Base-by-base conservation (phyloP, 495 filamentous ascomycete genomes). In the Umbilicaria muhlenbergii region DNA sequence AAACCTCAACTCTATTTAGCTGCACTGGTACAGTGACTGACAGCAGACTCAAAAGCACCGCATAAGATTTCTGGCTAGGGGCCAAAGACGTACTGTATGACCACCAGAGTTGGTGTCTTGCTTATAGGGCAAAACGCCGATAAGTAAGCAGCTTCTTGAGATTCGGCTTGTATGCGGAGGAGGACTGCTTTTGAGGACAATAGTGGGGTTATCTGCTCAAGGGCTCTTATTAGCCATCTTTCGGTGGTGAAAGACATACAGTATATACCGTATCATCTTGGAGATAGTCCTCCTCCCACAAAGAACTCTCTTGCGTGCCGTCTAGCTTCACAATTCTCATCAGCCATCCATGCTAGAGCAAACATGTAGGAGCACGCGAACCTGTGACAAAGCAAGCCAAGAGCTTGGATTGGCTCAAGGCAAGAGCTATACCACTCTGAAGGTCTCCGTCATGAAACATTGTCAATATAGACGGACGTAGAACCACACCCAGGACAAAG, bases 381-480 rank as follows among this genome's bases (percentile, higher is more conserved):
- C 78, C 76, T 64, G 64, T 57, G 32, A 83, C 70, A 61, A 88
- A 84, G 56, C 82, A 86, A 37, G 71, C 70, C 5, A 88, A 75
- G 11, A 71, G 59, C 50, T 80, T 80, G 19, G 58, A 53, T 54
- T 84, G 64, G 39, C 73, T 71, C 11, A 95, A 62, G 15, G 91
- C 86, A 17, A 71, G 59, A 6, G 70, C 64, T 51, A 96, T 89
- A 38, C 84, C 89, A 41, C 77, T 75, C 52, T 89, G 78, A 6
- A 94, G 61, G 46, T 71, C 74, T 16, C 88, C 89, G 39, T 78
- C 44, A 53, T 80, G 91, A 61, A 95, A 96, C 70, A 89, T 81
- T 5, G 34, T 65, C 50, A 24, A 8, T 4, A 28, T 10, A 28
- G 24, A n/a, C 12, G 36, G 24, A 6, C 1, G 24, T 28, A 10